Conservation (phyloP, 176 grass and related monocot genomes). For the Microstegium vimineum region DNA sequence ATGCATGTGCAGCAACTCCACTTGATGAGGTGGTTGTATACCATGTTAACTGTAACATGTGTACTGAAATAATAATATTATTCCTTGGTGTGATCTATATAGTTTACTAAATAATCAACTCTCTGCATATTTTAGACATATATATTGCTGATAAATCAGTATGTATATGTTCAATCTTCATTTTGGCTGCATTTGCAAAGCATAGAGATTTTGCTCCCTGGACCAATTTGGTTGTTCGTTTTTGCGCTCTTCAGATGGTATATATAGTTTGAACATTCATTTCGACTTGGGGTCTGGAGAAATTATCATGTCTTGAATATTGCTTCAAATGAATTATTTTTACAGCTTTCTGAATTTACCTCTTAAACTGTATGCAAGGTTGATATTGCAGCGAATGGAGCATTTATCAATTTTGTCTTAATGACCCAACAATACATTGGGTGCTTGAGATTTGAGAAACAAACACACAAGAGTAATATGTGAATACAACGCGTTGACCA, state of each 20-base stretch:
- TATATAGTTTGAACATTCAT: neutral
- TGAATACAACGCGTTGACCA: neutral
- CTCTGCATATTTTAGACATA: neutral
- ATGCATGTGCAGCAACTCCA: neutral
- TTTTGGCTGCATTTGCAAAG: neutral
- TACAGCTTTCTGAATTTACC: neutral
- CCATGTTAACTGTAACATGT: neutral
- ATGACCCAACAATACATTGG: neutral
- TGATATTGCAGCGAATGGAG: neutral
- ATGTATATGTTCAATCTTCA: neutral
- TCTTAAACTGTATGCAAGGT: neutral
- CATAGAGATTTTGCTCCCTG: neutral
- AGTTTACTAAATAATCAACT: neutral
- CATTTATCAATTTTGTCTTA: neutral
- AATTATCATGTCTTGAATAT: neutral
- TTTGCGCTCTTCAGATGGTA: neutral
- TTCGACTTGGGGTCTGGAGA: neutral
- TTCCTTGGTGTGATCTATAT: neutral
- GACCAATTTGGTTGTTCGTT: neutral
- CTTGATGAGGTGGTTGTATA: neutral
- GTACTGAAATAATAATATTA: neutral
- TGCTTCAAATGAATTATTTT: neutral
- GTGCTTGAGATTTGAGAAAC: neutral
- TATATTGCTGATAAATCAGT: no score
- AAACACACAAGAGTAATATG: neutral